phyloP scores from a whole-genome alignment of 2,329 filamentous ascomycete genomes.

The Epicoccum nigrum region DNA sequence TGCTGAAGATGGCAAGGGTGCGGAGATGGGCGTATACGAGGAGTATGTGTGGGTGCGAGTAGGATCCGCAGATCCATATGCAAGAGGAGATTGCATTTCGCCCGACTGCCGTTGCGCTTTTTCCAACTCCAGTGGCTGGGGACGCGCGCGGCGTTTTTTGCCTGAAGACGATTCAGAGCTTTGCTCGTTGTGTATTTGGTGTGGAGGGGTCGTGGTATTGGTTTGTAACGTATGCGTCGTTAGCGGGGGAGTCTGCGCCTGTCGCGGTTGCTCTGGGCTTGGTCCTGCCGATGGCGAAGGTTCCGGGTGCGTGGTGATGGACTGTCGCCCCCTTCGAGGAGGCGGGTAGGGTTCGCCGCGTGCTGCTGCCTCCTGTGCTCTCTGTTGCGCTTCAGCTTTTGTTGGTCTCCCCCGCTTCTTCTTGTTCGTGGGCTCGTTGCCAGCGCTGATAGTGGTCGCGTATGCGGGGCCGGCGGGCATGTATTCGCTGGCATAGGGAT shows the following conservation, averaged over 20 bases:
- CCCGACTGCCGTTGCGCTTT: constrained; percentile 32
- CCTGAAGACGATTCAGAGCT: constrained; percentile 44
- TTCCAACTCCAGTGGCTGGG: constrained; percentile 42
- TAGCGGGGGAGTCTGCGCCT: constrained; percentile 38
- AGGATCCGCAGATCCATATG: constrained; percentile 37
- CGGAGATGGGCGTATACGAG: constrained; percentile 46
- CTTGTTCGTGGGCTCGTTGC: constrained; percentile 49
- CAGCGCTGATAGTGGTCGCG: constrained; percentile 31
- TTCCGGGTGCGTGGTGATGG: constrained; percentile 37
- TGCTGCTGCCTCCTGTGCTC: constrained; percentile 50
- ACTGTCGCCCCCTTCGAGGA: constrained; percentile 42
- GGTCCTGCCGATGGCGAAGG: constrained; percentile 22
- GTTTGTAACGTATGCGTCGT: constrained; percentile 22
- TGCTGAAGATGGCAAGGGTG: constrained; percentile 42
- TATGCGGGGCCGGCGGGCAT: constrained; percentile 38
- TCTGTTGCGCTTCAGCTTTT: constrained; percentile 54
- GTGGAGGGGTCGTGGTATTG: constrained; percentile 37
- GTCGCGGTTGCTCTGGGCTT: constrained; percentile 31
- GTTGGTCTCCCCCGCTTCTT: constrained; percentile 57
- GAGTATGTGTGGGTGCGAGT: constrained; percentile 39
- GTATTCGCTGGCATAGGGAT: constrained; percentile 42
- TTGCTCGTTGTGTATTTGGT: constrained; percentile 35
- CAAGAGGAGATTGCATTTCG: constrained; percentile 41
- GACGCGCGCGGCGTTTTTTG: constrained; percentile 42
- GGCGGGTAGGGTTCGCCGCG: constrained; percentile 49